Percentiles rank a stretch among this genome's conserved stretches.
phyloP scores from a whole-genome alignment of 352 stramenopile genomes.

The Phytophthora podocarpi region DNA sequence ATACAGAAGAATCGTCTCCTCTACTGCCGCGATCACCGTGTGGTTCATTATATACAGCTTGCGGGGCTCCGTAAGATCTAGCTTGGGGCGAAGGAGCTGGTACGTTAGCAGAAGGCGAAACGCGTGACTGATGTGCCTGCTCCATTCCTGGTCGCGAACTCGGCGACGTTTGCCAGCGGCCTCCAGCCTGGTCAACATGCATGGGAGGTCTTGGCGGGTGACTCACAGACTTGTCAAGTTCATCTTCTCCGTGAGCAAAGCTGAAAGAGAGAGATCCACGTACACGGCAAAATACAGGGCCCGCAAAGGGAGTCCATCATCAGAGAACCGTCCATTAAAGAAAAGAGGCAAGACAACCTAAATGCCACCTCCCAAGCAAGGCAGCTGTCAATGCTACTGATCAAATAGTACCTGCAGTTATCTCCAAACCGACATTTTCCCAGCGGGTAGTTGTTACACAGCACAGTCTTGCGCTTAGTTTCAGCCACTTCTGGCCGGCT shows the following conservation, averaged over 20 bases:
- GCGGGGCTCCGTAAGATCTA: slow-evolving; percentile 64
- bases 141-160: slow-evolving; percentile 24
- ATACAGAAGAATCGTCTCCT: slow-evolving; percentile 51
- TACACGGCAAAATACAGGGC: slow-evolving; percentile 29
- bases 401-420: slow-evolving; percentile 78
- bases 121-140: slow-evolving; percentile 20
- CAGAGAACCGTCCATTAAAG: slow-evolving; percentile 34
- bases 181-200: slow-evolving; percentile 25
- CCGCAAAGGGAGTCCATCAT: slow-evolving; percentile 37
- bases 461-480: slow-evolving; percentile 68
- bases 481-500: slow-evolving; percentile 48
- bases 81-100: slow-evolving; percentile 43
- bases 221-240: slow-evolving; percentile 47
- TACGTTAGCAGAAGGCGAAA: slow-evolving; percentile 31
- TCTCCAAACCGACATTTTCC: slow-evolving; percentile 84
- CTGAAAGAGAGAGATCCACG: slow-evolving; percentile 41
- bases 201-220: slow-evolving; percentile 18
- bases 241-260: slow-evolving; percentile 82
- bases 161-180: slow-evolving; percentile 35
- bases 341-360: slow-evolving; percentile 17
- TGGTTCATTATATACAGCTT: slow-evolving; percentile 66
- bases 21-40: slow-evolving; percentile 52
- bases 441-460: slow-evolving; percentile 77
- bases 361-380: slow-evolving; percentile 11
- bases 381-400: slow-evolving; percentile 24